Percentiles rank a stretch among this genome's conserved stretches.
These are phyloP conservation scores for Phytopythium helicoides DNA, from an alignment of 352 stramenopile species.

Conservation along the genomic window DNA sequence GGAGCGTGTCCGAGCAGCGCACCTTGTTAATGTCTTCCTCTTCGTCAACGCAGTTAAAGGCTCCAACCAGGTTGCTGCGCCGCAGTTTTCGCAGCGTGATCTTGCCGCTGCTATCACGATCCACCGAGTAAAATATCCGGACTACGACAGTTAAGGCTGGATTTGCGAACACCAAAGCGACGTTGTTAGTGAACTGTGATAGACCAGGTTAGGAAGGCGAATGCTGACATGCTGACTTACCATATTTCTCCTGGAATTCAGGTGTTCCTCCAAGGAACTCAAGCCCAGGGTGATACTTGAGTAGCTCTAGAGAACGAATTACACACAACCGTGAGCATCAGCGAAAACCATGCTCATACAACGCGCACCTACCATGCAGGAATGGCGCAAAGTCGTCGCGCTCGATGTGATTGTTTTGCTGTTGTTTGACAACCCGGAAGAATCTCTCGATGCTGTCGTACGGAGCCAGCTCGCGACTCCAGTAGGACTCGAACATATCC, in stretches of 20 bases:
- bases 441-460: slow-evolving; percentile 97
- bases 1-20: background rate
- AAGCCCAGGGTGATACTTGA: slow-evolving; percentile 91
- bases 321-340: slow-evolving; percentile 39
- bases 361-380: slow-evolving; percentile 80
- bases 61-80: slow-evolving; percentile 92
- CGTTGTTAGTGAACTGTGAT: background rate
- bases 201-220: background rate
- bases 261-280: slow-evolving; percentile 97
- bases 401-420: slow-evolving; percentile 86
- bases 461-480: slow-evolving; percentile 93
- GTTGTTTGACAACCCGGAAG: slow-evolving; percentile 97
- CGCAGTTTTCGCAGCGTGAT: slow-evolving; percentile 95
- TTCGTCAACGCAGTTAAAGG: slow-evolving; percentile 96
- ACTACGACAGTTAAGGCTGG: slow-evolving; percentile 95
- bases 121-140: slow-evolving; percentile 94
- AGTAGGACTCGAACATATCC: slow-evolving; percentile 93
- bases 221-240: slow-evolving; percentile 14
- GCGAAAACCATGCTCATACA: slow-evolving; percentile 42
- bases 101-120: slow-evolving; percentile 92
- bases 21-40: slow-evolving; percentile 99
- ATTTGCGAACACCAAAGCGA: background rate
- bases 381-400: slow-evolving; percentile 98
- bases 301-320: slow-evolving; percentile 46
- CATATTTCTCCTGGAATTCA: slow-evolving; percentile 99